Conservation (phyloP, 2,329 filamentous ascomycete species). For the Neofusicoccum cordaticola region DNA sequence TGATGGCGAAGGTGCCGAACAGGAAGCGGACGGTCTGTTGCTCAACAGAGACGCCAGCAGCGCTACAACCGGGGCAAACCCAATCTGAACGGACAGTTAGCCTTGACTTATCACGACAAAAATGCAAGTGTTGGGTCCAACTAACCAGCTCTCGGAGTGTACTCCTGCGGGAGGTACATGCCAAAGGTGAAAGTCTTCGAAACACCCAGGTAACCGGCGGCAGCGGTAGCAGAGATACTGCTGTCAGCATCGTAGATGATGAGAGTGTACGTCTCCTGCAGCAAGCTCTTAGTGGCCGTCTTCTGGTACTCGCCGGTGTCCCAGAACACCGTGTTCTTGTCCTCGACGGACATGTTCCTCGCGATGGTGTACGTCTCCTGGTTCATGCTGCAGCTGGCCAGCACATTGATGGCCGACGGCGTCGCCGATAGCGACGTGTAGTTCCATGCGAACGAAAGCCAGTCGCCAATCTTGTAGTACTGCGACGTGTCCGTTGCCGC, state of each 20-base stretch:
- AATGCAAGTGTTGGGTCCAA: constrained; percentile 18
- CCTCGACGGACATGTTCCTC: constrained; percentile 54
- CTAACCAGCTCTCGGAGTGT: constrained; percentile 51
- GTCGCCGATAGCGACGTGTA: constrained; percentile 62
- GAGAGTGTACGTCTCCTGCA: constrained; percentile 62
- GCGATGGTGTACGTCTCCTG: constrained; percentile 60
- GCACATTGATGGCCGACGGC: constrained; percentile 58
- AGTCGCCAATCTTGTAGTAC: constrained; percentile 64
- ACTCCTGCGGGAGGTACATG: constrained; percentile 58
- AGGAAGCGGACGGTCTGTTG: constrained; percentile 56
- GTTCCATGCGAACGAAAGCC: constrained; percentile 65
- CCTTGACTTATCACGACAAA: constrained; percentile 14
- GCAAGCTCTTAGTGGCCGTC: constrained; percentile 40
- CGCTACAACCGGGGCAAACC: constrained; percentile 56
- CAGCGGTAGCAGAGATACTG: constrained; percentile 50
- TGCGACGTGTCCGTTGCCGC: constrained; percentile 46
- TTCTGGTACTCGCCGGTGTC: constrained; percentile 55
- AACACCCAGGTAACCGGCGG: constrained; percentile 54
- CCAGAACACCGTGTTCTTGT: constrained; percentile 57
- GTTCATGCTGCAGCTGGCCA: constrained; percentile 60
- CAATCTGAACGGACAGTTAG: constrained; percentile 40
- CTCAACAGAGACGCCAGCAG: constrained; percentile 52
- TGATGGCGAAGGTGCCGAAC: constrained; percentile 55
- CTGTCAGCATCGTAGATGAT: constrained; percentile 59
- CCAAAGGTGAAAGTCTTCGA: constrained; percentile 57